Conservation (phyloP, 2,329 filamentous ascomycete genomes). For the Rhinocladiella similis region DNA sequence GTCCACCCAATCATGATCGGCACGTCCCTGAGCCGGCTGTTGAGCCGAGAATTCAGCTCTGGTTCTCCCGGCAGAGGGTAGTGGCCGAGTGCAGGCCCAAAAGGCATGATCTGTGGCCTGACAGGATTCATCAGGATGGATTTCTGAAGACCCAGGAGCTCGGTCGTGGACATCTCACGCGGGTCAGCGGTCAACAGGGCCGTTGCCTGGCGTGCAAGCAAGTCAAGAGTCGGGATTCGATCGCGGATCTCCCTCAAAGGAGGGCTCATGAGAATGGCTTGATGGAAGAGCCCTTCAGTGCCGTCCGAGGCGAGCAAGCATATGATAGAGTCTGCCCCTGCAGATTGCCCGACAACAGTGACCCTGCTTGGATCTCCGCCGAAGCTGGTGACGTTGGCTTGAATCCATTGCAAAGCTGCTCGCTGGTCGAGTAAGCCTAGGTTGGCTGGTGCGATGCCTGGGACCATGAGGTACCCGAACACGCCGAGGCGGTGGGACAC, state of each 20-base stretch:
- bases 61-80: not conserved
- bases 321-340: conserved; percentile 48
- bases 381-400: conserved; percentile 53
- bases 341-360: conserved; percentile 57
- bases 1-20: conserved; percentile 5
- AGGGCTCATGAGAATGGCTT: conserved; percentile 8
- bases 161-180: not conserved
- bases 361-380: conserved; percentile 55
- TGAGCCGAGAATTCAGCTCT: not conserved
- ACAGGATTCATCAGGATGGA: not conserved
- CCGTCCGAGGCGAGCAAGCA: conserved; percentile 1
- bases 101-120: not conserved
- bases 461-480: conserved; percentile 56
- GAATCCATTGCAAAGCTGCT: conserved; percentile 55
- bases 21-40: not conserved
- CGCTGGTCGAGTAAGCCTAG: conserved; percentile 55
- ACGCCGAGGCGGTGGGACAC: conserved; percentile 60
- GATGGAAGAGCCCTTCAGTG: conserved; percentile 2
- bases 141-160: conserved; percentile 2
- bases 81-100: conserved; percentile 2
- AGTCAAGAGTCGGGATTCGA: not conserved
- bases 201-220: not conserved
- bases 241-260: conserved; percentile 1
- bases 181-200: not conserved
- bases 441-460: conserved; percentile 51